These are phyloP conservation scores for Stephania japonica DNA, from an alignment of 164 flowering plant genomes.

Conservation along the genomic window DNA sequence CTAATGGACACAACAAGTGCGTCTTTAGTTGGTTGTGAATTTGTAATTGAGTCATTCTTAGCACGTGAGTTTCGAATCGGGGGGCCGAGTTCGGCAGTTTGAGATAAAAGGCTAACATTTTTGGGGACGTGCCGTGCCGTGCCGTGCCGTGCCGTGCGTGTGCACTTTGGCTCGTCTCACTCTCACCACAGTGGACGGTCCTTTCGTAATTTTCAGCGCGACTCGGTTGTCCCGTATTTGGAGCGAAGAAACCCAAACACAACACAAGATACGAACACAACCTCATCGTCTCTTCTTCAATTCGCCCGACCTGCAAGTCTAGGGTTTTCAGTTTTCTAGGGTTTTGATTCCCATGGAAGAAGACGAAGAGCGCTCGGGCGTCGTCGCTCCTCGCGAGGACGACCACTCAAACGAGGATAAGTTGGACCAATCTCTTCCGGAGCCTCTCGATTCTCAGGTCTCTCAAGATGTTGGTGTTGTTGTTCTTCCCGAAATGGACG, in stretches of 20 bases:
- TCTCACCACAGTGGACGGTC: not conserved
- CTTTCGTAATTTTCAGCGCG: not conserved
- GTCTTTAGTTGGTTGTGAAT: no score
- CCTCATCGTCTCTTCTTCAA: not conserved
- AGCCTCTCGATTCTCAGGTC: slow-evolving; percentile 13
- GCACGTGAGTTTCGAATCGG: not conserved
- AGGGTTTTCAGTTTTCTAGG: slow-evolving; percentile 13
- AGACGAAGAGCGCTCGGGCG: slow-evolving; percentile 7
- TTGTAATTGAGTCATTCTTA: not conserved
- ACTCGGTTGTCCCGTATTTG: not conserved
- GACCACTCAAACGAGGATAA: not conserved
- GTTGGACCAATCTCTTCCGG: slow-evolving; percentile 3
- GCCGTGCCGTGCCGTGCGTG: not conserved
- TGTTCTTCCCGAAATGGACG: slow-evolving; percentile 22
- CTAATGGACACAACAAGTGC: no score
- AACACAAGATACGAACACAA: not conserved
- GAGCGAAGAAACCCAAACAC: not conserved
- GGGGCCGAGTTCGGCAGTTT: not conserved
- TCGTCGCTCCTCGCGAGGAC: slow-evolving; percentile 7
- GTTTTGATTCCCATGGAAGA: slow-evolving; percentile 12
- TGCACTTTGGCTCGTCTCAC: no score
- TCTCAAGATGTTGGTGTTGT: slow-evolving; percentile 4
- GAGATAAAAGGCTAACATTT: not conserved
- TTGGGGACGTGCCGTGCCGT: not conserved
- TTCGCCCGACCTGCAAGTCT: not conserved